Evolutionary conservation across 2,329 filamentous ascomycete species (phyloP), one percentile per base, ranked within the genome.

Genomic region (Alternaria burnsii): DNA sequence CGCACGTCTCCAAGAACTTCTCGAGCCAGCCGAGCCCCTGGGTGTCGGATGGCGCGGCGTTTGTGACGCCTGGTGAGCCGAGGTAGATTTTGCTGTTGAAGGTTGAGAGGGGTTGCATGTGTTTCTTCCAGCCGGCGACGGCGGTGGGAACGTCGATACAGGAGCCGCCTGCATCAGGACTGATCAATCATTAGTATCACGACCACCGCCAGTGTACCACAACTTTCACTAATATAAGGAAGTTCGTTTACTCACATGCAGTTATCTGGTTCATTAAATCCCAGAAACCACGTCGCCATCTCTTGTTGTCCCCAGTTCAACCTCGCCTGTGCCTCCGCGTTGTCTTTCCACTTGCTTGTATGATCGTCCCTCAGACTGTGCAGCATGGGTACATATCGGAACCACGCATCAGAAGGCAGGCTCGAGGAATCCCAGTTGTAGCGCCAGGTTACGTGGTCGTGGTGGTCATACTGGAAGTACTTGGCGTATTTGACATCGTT

Each of bases 351-450:
- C 2, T 20, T 51, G 1, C 46, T 48, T 3, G 66, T 72, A 41
- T 69, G 61, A 2, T 68, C 61, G 1, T 34, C n/a, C 0, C 20
- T 32, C 9, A 67, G 52, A 3, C 61, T 62, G 36, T 71, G 68
- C 10, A 75, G 64, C 66, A 75, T 90, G 57, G 91, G 90, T 28
- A 90, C 83, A 78, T 82, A 93, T 72, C 85, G 82, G 68, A 87
- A 72, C 51, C 72, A 73, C 11, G 73, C 68, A 10, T 70, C 60
- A 1, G 40, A 52, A 20, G 78, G 78, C 52, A 76, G 70, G 18
- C 81, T 70, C 11, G 64, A 65, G 34, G 83, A 82, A 53, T 79
- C 86, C 89, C 90, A 92, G 83, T 91, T 91, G 83, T 90, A 90
- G 48, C 79, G 82, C 89, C 89, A 92, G 20, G 78, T 77, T 63